Percentiles rank a stretch among this genome's conserved stretches.
Evolutionary conservation across 495 filamentous ascomycete species (phyloP).

Genomic region (Physcia stellaris): DNA sequence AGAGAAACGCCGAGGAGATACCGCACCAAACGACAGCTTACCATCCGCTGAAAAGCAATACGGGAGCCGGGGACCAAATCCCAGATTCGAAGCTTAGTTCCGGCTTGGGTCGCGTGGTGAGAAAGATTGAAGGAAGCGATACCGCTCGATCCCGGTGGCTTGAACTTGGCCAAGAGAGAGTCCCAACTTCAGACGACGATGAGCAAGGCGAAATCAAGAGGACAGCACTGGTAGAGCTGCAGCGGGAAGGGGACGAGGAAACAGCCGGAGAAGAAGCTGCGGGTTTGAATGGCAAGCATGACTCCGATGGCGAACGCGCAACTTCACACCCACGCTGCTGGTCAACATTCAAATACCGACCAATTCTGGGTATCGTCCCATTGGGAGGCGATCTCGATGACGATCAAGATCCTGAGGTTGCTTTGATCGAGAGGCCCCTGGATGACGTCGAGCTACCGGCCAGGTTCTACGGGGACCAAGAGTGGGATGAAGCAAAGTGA

Average conservation of each 20-base stretch:
- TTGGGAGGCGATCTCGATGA: slow-evolving; percentile 28
- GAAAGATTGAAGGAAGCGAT: slow-evolving; percentile 28
- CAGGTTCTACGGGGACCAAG: slow-evolving; percentile 54
- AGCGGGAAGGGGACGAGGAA: slow-evolving; percentile 20
- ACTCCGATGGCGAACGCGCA: slow-evolving; percentile 26
- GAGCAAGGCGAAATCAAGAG: slow-evolving; percentile 9
- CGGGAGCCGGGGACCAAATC: slow-evolving; percentile 49
- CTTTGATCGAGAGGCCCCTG: slow-evolving; percentile 71
- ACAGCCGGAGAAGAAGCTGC: slow-evolving; percentile 24
- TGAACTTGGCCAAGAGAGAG: slow-evolving; percentile 30
- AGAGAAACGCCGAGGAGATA: slow-evolving; percentile 17
- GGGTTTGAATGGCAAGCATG: slow-evolving; percentile 19
- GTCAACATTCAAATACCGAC: slow-evolving; percentile 81
- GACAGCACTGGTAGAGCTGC: slow-evolving; percentile 22
- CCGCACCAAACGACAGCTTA: no score
- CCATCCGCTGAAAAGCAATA: slow-evolving; percentile 23
- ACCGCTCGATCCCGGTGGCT: slow-evolving; percentile 29
- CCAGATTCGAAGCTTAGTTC: slow-evolving; percentile 38
- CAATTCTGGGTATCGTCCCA: slow-evolving; percentile 77
- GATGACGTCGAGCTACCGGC: slow-evolving; percentile 74
- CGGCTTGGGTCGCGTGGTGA: slow-evolving; percentile 46
- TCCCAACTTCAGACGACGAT: slow-evolving; percentile 23
- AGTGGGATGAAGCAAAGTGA: slow-evolving; percentile 39
- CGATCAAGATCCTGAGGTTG: slow-evolving; percentile 45
- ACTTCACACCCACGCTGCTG: no score